Evolutionary conservation across 164 flowering plant species (phyloP), one percentile per base, ranked within the genome.

Genomic region (grape (Vitis vinifera)): DNA sequence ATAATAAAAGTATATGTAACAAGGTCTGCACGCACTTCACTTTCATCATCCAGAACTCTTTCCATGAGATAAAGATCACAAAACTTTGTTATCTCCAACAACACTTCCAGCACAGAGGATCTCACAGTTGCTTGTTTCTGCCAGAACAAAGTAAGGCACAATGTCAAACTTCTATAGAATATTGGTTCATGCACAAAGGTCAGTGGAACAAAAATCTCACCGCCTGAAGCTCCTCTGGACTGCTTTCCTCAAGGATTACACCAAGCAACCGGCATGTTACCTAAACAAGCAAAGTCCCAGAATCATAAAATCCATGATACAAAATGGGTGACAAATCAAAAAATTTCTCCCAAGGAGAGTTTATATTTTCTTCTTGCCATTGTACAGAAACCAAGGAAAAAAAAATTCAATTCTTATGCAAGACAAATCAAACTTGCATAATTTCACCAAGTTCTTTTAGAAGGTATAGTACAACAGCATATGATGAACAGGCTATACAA

Each of bases 21-120:
- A 69, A 72, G 72, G 55, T 65, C 30, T 23, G 17, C 29, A 76
- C 89, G 29, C 71, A 95, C 99, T 79, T 88, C 97, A 56, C 88
- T 90, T 76, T 90, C 97, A 81, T 95, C 99, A 61, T 95, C 98
- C 31, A 93, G 72, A 68, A 95, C 91, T 84, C 93, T 89, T 80
- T 95, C 99, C 99, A 95, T 93, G 66, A 93, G 94, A 83, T 92
- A 93, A 55, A 95, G 88, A 83, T 95, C 98, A 82, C 96, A 90
- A 72, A 74, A 87, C 71, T 93, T 95, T 17, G 99, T 91, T 19
- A 95, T 90, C 81, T 95, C 99, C 84, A 91, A 74, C 75, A 95
- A 75, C 48, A 91, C 85, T 82, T 92, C 97, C 78, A 90, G 80
- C 71, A 85, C 99, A 55, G 97, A 92, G 51, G 94, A 83, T 80